Conservation (phyloP, 148 eudicot genomes). For the Camellia granthamiana region DNA sequence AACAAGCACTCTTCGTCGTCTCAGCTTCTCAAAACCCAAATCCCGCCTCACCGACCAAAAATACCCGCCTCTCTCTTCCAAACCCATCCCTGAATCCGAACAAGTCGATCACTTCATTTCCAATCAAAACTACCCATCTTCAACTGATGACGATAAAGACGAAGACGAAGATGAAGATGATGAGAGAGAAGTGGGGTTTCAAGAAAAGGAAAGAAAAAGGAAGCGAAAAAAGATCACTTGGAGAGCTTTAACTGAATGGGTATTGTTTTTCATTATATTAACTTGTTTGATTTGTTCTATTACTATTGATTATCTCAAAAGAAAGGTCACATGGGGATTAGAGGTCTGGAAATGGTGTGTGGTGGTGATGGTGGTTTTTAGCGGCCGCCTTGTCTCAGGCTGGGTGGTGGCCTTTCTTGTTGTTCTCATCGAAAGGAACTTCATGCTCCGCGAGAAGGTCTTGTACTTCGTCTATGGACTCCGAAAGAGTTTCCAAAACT, state of each 20-base stretch:
- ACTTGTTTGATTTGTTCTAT: conserved; percentile 43
- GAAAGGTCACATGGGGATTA: conserved; percentile 30
- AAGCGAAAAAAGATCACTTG: conserved; percentile 29
- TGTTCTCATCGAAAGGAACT: conserved; percentile 52
- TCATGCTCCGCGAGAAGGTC: conserved; percentile 59
- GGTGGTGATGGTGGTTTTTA: conserved; percentile 48
- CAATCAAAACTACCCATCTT: conserved; percentile 6
- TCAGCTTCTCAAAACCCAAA: conserved; percentile 54
- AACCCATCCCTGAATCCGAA: not conserved
- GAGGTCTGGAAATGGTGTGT: conserved; percentile 63
- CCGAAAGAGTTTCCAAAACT: conserved; percentile 46
- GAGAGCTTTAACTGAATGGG: conserved; percentile 45
- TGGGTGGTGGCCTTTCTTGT: conserved; percentile 48
- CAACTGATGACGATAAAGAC: conserved; percentile 13
- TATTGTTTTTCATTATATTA: conserved; percentile 30
- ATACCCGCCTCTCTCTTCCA: conserved; percentile 13
- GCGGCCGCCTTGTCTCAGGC: conserved; percentile 56
- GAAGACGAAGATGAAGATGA: conserved; percentile 15
- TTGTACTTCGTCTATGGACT: conserved; percentile 65
- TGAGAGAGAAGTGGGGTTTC: not conserved
- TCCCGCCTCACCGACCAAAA: conserved; percentile 42
- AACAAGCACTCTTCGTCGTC: conserved; percentile 37
- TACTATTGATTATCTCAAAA: conserved; percentile 14
- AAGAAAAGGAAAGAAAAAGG: conserved; percentile 16
- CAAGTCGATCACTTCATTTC: conserved; percentile 9